These are phyloP conservation scores for Neurospora pannonica DNA, from an alignment of 495 filamentous ascomycete species.

Conservation along the genomic window DNA sequence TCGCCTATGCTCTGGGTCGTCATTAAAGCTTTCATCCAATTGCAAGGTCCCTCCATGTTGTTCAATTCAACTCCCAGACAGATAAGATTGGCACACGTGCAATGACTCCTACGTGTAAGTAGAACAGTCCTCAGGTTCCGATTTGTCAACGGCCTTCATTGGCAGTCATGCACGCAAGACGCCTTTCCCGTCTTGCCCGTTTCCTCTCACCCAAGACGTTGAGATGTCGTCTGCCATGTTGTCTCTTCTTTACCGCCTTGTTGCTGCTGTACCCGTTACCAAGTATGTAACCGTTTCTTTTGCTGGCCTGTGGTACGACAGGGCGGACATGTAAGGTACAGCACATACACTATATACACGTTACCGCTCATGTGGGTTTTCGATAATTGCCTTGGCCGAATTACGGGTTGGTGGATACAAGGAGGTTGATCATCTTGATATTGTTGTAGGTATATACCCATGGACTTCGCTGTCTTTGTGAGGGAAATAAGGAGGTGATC, in stretches of 20 bases:
- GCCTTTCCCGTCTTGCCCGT: not conserved
- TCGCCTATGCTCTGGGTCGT: not conserved
- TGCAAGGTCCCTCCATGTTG: not conserved
- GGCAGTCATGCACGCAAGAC: not conserved
- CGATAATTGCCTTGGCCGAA: not conserved
- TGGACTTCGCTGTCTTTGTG: not conserved
- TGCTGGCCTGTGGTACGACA: not conserved
- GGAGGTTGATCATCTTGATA: not conserved
- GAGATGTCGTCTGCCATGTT: not conserved
- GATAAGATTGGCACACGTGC: not conserved
- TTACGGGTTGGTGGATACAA: not conserved
- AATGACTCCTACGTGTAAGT: not conserved
- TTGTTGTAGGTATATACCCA: not conserved
- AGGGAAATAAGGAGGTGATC: not conserved
- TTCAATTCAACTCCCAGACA: not conserved
- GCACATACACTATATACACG: not conserved
- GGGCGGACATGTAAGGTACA: not conserved
- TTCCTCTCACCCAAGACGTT: not conserved
- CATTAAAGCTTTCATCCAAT: not conserved
- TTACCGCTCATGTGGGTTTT: not conserved
- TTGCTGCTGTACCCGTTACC: not conserved
- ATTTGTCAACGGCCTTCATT: not conserved
- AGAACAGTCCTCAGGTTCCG: not conserved
- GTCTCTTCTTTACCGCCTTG: not conserved
- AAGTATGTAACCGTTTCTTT: not conserved